Percentiles rank a stretch among this genome's conserved stretches.
These are phyloP conservation scores for Stemphylium vesicarium DNA, from an alignment of 2,329 filamentous ascomycete genomes.

Conservation along the genomic window DNA sequence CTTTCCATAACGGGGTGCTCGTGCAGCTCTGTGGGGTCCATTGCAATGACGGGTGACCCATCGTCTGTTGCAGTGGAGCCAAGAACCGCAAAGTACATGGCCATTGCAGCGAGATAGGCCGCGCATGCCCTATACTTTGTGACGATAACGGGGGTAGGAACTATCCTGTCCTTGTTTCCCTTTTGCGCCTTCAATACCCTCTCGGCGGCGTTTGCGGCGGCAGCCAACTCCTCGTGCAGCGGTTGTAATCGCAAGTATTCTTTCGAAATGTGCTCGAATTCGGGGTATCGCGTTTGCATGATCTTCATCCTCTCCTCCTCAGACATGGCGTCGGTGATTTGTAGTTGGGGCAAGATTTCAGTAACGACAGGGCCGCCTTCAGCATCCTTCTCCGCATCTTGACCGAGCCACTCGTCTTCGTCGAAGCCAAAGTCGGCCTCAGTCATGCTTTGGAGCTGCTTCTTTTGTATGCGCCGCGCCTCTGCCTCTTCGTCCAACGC, in stretches of 20 bases:
- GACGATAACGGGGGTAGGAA: constrained; percentile 41
- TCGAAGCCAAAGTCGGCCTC: constrained; percentile 95
- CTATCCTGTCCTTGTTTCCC: constrained; percentile 27
- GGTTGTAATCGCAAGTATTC: constrained; percentile 77
- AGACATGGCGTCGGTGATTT: constrained; percentile 80
- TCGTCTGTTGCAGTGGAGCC: constrained; percentile 73
- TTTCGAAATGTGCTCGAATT: constrained; percentile 84
- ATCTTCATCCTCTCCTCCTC: constrained; percentile 76
- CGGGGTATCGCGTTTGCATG: constrained; percentile 82
- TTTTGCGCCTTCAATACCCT: constrained; percentile 41
- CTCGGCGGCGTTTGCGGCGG: constrained; percentile 65
- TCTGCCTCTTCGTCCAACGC: constrained; percentile 92
- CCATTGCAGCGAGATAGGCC: constrained; percentile 83
- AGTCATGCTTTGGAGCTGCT: constrained; percentile 86
- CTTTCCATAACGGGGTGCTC: constrained; percentile 92
- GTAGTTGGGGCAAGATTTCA: constrained; percentile 82
- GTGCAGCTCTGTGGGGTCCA: constrained; percentile 79
- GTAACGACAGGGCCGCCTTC: constrained; percentile 67
- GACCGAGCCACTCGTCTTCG: constrained; percentile 79
- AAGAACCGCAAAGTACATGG: constrained; percentile 95
- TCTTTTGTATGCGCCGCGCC: constrained; percentile 85
- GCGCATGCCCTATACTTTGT: constrained; percentile 81
- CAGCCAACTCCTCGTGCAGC: constrained; percentile 63
- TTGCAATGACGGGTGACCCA: constrained; percentile 59
- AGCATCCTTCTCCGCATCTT: constrained; percentile 56